These are phyloP conservation scores for Colletotrichum sp. DNA, from an alignment of 2,329 filamentous ascomycete species.

Conservation along the genomic window DNA sequence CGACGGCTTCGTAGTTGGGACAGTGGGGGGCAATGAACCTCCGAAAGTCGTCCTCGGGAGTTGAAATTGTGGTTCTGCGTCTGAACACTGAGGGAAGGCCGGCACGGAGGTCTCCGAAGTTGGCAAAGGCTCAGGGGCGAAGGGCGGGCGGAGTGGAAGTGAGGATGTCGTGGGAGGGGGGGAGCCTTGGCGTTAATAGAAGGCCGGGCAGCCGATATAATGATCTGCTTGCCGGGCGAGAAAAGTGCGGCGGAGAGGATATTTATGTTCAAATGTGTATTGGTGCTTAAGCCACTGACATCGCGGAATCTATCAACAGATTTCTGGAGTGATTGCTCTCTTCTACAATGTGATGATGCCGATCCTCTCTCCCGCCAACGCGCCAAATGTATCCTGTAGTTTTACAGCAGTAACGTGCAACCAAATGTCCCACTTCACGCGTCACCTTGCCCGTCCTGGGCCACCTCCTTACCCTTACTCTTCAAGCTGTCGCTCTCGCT, in stretches of 20 bases:
- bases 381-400: neutral
- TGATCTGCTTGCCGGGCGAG: neutral
- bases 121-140: neutral
- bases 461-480: slow-evolving; percentile 12
- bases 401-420: neutral
- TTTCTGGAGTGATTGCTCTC: neutral
- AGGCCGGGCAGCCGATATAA: neutral
- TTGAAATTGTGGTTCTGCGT: neutral
- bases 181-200: neutral
- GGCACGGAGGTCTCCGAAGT: neutral
- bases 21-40: neutral
- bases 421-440: neutral
- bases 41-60: neutral
- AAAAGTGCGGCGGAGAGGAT: neutral
- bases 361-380: neutral
- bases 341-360: neutral
- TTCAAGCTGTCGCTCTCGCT: slow-evolving; percentile 17
- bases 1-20: neutral
- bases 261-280: neutral
- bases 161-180: neutral
- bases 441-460: slow-evolving; percentile 9
- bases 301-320: slow-evolving; percentile 12
- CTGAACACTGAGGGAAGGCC: neutral
- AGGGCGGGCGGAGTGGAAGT: neutral
- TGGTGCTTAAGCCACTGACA: neutral